These are phyloP conservation scores for Rubroshorea leprosula DNA, from an alignment of 345 rosid genomes.

Conservation along the genomic window DNA sequence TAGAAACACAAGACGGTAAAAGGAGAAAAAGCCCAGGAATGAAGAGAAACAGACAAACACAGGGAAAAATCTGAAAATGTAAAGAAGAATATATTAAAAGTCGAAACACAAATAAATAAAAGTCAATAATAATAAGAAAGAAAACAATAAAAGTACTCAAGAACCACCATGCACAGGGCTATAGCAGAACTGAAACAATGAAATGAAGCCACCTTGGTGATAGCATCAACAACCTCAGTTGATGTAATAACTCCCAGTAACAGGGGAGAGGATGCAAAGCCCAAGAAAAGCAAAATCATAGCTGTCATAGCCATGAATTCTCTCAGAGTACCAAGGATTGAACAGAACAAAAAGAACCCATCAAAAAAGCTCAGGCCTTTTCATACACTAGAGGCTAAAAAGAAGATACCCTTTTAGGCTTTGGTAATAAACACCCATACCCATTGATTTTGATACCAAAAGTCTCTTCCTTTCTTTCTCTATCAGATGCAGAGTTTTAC, in stretches of 20 bases:
- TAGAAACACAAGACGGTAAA: conserved; percentile 6
- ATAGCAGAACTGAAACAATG: conserved; percentile 8
- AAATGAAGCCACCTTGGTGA: conserved; percentile 16
- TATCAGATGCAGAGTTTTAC: conserved; percentile 14
- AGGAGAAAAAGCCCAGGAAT: conserved; percentile 11
- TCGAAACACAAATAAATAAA: too few relatives aligned
- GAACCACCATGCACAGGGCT: conserved; percentile 3
- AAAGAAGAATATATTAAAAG: conserved; percentile 11
- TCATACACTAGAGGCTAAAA: conserved; percentile 15
- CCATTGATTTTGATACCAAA: conserved; percentile 11
- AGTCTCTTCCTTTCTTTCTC: conserved; percentile 6
- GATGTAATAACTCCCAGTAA: conserved; percentile 41
- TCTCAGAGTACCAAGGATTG: conserved; percentile 25
- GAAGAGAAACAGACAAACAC: conserved; percentile 18
- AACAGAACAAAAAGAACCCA: conserved; percentile 35
- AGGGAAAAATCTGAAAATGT: conserved; percentile 4
- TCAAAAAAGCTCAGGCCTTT: conserved; percentile 27
- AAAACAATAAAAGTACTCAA: background rate
- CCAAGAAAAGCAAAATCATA: conserved; percentile 29
- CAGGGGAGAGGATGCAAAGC: conserved; percentile 30
- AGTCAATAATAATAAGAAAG: conserved; percentile 6
- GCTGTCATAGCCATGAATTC: conserved; percentile 51
- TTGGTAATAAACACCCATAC: conserved; percentile 18
- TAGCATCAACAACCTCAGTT: conserved; percentile 19
- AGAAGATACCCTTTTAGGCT: conserved; percentile 24